A percentile compares a stretch with the other conserved stretches of the same genome.
phyloP scores from a whole-genome alignment of 305 asterid species.

The Rubia occidens region DNA sequence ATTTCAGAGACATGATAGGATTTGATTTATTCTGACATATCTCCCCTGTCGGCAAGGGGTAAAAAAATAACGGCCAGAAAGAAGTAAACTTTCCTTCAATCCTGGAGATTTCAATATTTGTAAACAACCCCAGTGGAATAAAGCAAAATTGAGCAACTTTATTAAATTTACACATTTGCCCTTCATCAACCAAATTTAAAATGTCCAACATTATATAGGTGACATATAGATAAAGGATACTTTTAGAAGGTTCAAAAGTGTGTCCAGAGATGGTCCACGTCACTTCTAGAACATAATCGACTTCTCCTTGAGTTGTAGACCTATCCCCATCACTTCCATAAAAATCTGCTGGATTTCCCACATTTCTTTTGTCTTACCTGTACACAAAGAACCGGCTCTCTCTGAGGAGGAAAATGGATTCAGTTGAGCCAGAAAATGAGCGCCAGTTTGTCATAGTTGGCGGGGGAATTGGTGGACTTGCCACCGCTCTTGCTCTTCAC shows the following conservation, averaged over 20 bases:
- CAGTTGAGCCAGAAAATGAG: slow-evolving; percentile 14
- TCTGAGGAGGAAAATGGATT: slow-evolving; percentile 16
- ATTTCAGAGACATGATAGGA: no score
- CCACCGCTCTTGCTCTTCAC: slow-evolving; percentile 35
- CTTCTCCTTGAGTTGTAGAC: background rate
- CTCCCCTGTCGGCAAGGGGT: no score
- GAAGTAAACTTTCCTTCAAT: no score
- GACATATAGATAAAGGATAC: background rate
- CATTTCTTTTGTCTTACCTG: background rate
- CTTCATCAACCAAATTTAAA: no score
- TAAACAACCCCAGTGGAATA: no score
- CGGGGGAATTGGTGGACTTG: slow-evolving; percentile 34
- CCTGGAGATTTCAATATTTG: no score
- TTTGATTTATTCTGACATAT: no score
- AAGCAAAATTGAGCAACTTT: no score
- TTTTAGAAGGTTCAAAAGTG: background rate
- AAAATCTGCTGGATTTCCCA: background rate
- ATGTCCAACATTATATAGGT: no score
- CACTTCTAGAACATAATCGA: background rate
- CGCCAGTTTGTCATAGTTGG: slow-evolving; percentile 29
- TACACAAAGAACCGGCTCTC: background rate
- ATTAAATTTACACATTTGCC: no score
- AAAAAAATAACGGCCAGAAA: no score
- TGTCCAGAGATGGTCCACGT: background rate
- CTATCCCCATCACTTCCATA: background rate